Evolutionary conservation across 352 stramenopile genomes (phyloP), one percentile per base, ranked within the genome.

Genomic region (Pythium rishiriense): DNA sequence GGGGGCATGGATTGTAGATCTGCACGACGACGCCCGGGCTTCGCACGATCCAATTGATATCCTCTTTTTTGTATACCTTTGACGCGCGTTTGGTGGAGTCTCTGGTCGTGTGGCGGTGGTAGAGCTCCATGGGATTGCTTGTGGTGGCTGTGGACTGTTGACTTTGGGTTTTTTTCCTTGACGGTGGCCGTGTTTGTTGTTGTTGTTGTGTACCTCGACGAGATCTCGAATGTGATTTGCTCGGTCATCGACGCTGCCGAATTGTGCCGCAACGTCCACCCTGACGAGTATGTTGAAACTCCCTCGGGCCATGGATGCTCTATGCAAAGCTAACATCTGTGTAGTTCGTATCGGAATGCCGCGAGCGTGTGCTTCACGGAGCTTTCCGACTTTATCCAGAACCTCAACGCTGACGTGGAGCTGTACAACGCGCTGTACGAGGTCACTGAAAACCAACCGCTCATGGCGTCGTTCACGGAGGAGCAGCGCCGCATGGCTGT

Each of bases 211-310:
- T 68, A 84, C 69, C 70, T 99, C 52, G 97, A 99, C 71, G 80
- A 96, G 56, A 97, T 99, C 39, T 98, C 89, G 43, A 98, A 98
- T 65, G 76, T 77, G 33, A 93, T 99, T 62, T 99, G 97, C 76
- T 96, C 87, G 26, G 93, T 98, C 43, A 98, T 98, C 64, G 97
- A 99, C 73, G 90, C 94, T 3, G 93, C 94, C 6, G 97, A 99
- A 72, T 70, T 99, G 9, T 98, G 93, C 67, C 91, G 97, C 35
- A 98, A 94, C 33, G 91, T 97, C 10, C 95, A 99, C 51, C 86
- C 87, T 0, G 75, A 90, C 25, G 87, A 88, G 84, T 93, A 85
- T 17, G 73, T 56, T 58, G 2, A 14, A 11, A 66, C 48, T 50
- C 14, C n/a, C 14, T 45, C 22, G 6, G 45, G 19, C 12, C 3